Percentiles rank a stretch among this genome's conserved stretches.
phyloP scores from a whole-genome alignment of 345 rosid species.

The Garcia nutans region DNA sequence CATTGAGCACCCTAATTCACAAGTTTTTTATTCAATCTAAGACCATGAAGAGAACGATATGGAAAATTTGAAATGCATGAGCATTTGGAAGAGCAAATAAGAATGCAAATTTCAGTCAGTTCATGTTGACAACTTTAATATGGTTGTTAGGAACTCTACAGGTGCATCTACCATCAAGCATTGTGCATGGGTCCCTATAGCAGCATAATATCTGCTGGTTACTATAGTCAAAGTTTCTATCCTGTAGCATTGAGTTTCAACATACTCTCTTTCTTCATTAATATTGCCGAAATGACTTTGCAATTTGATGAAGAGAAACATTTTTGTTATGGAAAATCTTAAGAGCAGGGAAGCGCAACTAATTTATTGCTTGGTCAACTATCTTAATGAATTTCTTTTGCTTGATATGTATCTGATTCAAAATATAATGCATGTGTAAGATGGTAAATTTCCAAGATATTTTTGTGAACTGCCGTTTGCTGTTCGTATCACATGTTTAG shows the following conservation, averaged over 20 bases:
- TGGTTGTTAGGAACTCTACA: no score
- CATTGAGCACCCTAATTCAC: no score
- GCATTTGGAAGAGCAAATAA: no score
- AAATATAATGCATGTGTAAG: not conserved
- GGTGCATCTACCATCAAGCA: no score
- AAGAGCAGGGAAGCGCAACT: not conserved
- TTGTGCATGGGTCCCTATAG: no score
- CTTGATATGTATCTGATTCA: not conserved
- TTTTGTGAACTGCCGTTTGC: not conserved
- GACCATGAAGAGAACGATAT: not conserved
- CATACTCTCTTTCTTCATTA: not conserved
- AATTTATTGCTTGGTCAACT: not conserved
- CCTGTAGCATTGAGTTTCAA: not conserved
- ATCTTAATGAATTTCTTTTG: not conserved
- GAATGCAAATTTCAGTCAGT: no score
- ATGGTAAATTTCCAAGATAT: not conserved
- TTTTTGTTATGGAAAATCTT: not conserved
- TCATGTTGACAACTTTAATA: no score
- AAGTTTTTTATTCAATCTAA: no score
- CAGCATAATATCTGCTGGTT: not conserved
- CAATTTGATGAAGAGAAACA: not conserved
- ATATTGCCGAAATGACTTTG: not conserved
- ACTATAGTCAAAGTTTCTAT: not conserved
- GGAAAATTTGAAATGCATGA: not conserved
- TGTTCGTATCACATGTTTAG: not conserved